These are phyloP conservation scores for Penicillium sp. DNA, from an alignment of 2,329 filamentous ascomycete genomes.

Conservation along the genomic window DNA sequence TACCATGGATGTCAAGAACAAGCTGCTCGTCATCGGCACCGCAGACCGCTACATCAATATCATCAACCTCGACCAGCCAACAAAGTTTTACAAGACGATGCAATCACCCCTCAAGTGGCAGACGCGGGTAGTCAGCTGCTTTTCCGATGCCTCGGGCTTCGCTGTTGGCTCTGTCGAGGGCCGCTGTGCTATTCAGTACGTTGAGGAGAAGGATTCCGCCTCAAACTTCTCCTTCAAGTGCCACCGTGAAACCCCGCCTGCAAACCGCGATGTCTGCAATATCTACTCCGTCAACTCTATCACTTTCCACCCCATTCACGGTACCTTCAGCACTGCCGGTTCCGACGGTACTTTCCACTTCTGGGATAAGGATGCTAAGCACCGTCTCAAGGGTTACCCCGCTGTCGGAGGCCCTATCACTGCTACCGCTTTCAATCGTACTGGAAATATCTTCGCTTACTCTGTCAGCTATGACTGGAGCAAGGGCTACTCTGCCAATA, in stretches of 20 bases:
- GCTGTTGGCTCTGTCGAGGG: constrained; percentile 96
- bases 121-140: constrained; percentile 91
- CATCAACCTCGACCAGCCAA: constrained; percentile 82
- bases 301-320: constrained; percentile 93
- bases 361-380: constrained; percentile 85
- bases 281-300: constrained; percentile 97
- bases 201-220: constrained; percentile 88
- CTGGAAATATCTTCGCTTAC: constrained; percentile 80
- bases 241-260: constrained; percentile 75
- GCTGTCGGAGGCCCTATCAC: constrained; percentile 82
- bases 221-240: constrained; percentile 99
- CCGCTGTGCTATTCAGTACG: constrained; percentile 95
- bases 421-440: constrained; percentile 85
- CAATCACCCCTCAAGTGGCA: constrained; percentile 98
- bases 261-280: constrained; percentile 68
- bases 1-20: constrained; percentile 84
- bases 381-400: constrained; percentile 84
- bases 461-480: constrained; percentile 97
- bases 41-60: constrained; percentile 97
- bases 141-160: constrained; percentile 85
- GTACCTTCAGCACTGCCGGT: constrained; percentile 97
- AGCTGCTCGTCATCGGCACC: constrained; percentile 85
- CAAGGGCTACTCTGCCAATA: constrained; percentile 90
- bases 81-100: constrained; percentile 91
- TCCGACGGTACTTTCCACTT: constrained; percentile 84